Conservation (phyloP, 1,284 basidiomycete species). For the Moesziomyces sp. region DNA sequence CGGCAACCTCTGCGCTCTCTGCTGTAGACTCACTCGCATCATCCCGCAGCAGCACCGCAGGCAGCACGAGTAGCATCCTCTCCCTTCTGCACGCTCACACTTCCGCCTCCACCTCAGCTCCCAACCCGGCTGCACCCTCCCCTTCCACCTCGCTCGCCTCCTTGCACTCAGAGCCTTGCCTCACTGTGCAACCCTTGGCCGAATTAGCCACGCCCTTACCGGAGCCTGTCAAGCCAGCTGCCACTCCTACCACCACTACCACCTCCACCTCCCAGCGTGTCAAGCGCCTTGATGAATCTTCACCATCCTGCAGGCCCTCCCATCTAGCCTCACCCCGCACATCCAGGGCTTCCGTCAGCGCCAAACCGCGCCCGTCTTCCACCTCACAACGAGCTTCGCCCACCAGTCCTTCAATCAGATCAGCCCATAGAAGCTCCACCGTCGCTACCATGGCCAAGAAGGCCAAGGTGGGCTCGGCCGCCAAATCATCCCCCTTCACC, state of each 20-base stretch:
- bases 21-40: conserved; percentile 18
- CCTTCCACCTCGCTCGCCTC: conserved; percentile 16
- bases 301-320: conserved; percentile 10
- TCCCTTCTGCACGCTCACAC: conserved; percentile 37
- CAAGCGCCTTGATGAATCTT: neutral
- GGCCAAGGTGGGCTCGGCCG: conserved; percentile 38
- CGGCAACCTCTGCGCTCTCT: conserved; percentile 15
- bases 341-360: conserved; percentile 20
- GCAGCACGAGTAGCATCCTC: conserved; percentile 27
- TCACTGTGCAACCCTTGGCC: conserved; percentile 14
- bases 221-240: conserved; percentile 15
- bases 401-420: conserved; percentile 3
- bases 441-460: conserved; percentile 38
- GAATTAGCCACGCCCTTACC: neutral
- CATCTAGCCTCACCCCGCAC: conserved; percentile 24
- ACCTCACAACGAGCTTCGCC: conserved; percentile 20
- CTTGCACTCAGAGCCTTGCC: conserved; percentile 11
- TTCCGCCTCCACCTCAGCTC: conserved; percentile 17
- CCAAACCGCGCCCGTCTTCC: conserved; percentile 11
- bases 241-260: conserved; percentile 1
- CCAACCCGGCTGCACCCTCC: conserved; percentile 12
- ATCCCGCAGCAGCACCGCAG: conserved; percentile 3
- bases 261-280: conserved; percentile 17
- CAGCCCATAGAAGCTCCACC: conserved; percentile 16
- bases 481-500: conserved; percentile 40